Evolutionary conservation across 306 rosid species (phyloP), one percentile per base, ranked within the genome.

Genomic region (Quercus engelmannii): DNA sequence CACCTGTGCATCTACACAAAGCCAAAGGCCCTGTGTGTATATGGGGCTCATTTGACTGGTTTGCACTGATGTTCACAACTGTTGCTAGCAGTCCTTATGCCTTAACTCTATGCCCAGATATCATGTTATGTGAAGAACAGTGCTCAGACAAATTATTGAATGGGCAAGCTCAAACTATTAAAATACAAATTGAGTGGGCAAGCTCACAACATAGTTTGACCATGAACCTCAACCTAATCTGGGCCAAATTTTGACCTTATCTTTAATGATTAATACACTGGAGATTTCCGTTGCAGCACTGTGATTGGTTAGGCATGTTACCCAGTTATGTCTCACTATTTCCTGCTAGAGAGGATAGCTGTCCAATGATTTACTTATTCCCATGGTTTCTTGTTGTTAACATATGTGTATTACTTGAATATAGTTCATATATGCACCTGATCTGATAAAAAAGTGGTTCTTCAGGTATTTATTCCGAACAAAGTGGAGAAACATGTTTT

Each of bases 401-500:
- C 20, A 9, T 19, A 77, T 68, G 17, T 78, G 51, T 73, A 68
- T 52, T 79, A 21, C 82, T 71, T 73, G 76, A 72, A 79, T 73
- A 69, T 79, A 31, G 54, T 80, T 85, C 75, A 56, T 25, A 73
- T 59, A 20, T 35, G 78, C 49, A 61, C 76, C 28, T 79, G 69
- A 65, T 73, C 51, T 74, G 75, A 71, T 74, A 74, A 79, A 86
- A 56, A 78, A 69, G 54, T 59, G 87, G 61, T 75, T 74, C 83
- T 83, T 43, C 84, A 95, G 99, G 97, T 82, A 61, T 85, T 90
- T 77, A 78, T 95, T 79, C 13, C 97, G 20, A 84, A 73, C 80
- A 91, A 76, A 86, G 62, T 77, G 18, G 92, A 86, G 58, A 28
- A 74, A 54, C 71, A 55, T 79, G 94, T 86, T 72, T 88, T 86